Evolutionary conservation across 1,284 basidiomycete species (phyloP), one percentile per base, ranked within the genome.

Genomic region (Peniophora sp.): DNA sequence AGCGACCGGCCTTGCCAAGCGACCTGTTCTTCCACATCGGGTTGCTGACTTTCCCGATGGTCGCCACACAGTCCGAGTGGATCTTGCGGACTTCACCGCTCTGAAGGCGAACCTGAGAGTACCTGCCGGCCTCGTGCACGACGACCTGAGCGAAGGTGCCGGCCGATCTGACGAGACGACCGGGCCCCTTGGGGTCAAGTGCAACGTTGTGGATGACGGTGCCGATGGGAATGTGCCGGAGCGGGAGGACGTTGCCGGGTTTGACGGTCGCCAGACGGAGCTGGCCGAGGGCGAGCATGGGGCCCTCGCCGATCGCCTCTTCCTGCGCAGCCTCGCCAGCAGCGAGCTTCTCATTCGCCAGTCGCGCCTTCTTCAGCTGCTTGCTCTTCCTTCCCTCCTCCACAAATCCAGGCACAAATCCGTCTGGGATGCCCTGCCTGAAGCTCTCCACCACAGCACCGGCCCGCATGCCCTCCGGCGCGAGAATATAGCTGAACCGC

Each of bases 81-180:
- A 99, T 76, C 62, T 88, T 85, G 46, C 96, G 83, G 18, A 98
- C 85, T 72, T 99, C 97, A 24, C 96, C 96, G 57, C 88, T 92
- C 66, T 92, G 89, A 51, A 99, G 75, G 46, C 86, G 83, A 47
- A 99, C 84, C 59, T 96, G 89, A 18, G 83, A 81, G 66, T 92
- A 93, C 50, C 77, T 73, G 12, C 79, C 81, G 22, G 70, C 70
- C 22, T 79, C 78, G 61, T 92, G 87, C 2, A 80, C 76, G 48
- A 96, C 77, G 52, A 99, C 78, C 61, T 90, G 86, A 0, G 81
- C 96, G 55, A 81, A 92, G 0, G 90, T 82, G 8, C 96, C 96
- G 0, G 97, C 96, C 3, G 92, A 85, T 42, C 96, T 87, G 12
- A 94, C 88, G 47, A 98, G 84, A 52, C 88, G 79, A 46, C 83